Conservation (phyloP, 306 rosid species). For the Cicer yamashitae region DNA sequence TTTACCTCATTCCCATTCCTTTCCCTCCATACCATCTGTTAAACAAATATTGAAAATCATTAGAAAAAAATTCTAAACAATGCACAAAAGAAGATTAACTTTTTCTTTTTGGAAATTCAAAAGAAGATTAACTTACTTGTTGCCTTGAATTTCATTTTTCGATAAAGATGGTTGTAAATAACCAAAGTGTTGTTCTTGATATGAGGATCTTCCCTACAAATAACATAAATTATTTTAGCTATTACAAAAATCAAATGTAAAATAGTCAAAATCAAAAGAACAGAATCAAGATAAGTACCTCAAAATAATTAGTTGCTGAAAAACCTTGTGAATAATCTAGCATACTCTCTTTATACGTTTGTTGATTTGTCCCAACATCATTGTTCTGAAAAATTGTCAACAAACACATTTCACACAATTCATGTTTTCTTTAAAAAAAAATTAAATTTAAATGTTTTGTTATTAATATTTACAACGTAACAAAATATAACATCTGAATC, state of each 20-base stretch:
- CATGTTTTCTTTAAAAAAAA: not conserved
- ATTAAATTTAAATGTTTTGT: not conserved
- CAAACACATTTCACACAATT: not conserved
- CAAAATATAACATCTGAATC: not conserved
- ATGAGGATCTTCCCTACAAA: slow-evolving; percentile 72
- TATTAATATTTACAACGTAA: too few species aligned
- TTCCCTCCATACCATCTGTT: slow-evolving; percentile 75
- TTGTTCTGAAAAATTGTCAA: slow-evolving; percentile 57
- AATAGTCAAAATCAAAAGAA: slow-evolving; percentile 10
- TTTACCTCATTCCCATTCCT: slow-evolving; percentile 53
- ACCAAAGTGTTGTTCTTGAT: slow-evolving; percentile 66
- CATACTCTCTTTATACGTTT: slow-evolving; percentile 61
- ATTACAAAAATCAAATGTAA: not conserved
- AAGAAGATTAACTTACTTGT: slow-evolving; percentile 56
- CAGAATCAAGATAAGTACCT: slow-evolving; percentile 53
- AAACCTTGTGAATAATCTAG: slow-evolving; percentile 79
- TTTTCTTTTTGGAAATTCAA: not conserved
- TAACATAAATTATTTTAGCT: slow-evolving; percentile 26
- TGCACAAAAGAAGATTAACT: slow-evolving; percentile 27
- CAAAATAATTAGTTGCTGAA: slow-evolving; percentile 79
- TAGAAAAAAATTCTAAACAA: slow-evolving; percentile 9
- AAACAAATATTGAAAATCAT: slow-evolving; percentile 44
- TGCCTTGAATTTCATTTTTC: slow-evolving; percentile 62
- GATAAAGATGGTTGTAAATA: slow-evolving; percentile 64
- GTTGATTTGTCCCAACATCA: slow-evolving; percentile 49